Base-by-base conservation (phyloP, 768 basidiomycete genomes). In the Cystofilobasidium macerans region DNA sequence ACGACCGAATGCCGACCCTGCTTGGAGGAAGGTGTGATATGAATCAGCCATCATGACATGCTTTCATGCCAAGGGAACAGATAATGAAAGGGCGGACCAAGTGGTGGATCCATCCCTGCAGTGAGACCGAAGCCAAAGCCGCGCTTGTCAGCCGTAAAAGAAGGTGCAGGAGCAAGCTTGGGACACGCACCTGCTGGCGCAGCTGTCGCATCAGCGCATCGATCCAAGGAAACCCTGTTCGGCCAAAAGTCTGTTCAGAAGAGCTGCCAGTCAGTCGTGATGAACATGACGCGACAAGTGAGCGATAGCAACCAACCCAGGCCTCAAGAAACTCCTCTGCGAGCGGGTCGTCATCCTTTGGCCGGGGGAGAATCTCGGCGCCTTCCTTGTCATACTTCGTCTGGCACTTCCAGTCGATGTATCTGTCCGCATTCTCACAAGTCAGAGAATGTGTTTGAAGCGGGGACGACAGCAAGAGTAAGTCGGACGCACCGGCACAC, bases 51-150 rank as follows among this genome's bases (percentile, higher is more conserved):
- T n/a, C n/a, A n/a, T n/a, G n/a, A n/a, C n/a, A n/a, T n/a, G n/a
- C n/a, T n/a, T n/a, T n/a, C n/a, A n/a, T n/a, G n/a, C 45, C 6
- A 47, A 47, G 45, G 45, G 16, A 22, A 47, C 20, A 47, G 45
- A 47, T 22, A 77, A n/a, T 76, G 5, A 71, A 72, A 64, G 76
- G 76, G 30, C 75, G 69, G 14, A 74, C 76, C 16, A 78, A 73
- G 63, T 77, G 77, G 69, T 78, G 77, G 38, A 78, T 76, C 77
- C 77, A 78, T 7, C 77, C 77, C 7, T n/a, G n/a, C n/a, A n/a
- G n/a, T n/a, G n/a, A n/a, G n/a, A n/a, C n/a, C n/a, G n/a, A n/a
- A n/a, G n/a, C n/a, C n/a, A n/a, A n/a, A n/a, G n/a, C n/a, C n/a
- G n/a, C n/a, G n/a, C n/a, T n/a, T n/a, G n/a, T n/a, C n/a, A n/a